phyloP scores from a whole-genome alignment of 495 filamentous ascomycete species.

The Annulohypoxylon nitens region DNA sequence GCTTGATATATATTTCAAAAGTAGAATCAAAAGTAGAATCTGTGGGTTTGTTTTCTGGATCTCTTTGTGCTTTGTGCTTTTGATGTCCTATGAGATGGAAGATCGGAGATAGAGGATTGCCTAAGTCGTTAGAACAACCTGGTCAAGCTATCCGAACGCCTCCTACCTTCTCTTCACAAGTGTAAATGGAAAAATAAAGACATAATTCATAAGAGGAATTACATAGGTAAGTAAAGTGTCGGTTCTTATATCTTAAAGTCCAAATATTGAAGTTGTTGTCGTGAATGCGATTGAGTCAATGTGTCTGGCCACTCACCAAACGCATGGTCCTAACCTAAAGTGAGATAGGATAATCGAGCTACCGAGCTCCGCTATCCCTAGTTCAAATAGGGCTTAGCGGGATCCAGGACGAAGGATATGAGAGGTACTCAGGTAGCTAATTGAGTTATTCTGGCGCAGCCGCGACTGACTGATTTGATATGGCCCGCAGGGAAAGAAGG shows the following conservation, averaged over 20 bases:
- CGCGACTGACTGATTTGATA: constrained; percentile 44
- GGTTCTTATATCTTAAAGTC: neutral
- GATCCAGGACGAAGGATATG: constrained; percentile 24
- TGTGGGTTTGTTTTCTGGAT: neutral
- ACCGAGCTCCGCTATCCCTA: constrained; percentile 23
- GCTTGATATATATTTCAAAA: neutral
- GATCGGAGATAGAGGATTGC: neutral
- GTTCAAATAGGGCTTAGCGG: constrained; percentile 29
- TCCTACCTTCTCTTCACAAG: neutral
- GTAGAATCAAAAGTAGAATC: no score
- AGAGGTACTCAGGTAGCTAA: constrained; percentile 2
- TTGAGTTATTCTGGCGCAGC: constrained; percentile 33
- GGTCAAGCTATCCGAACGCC: neutral
- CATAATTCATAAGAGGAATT: neutral
- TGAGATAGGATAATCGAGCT: constrained; percentile 37
- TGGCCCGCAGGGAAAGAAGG: constrained; percentile 39
- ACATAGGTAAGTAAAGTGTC: neutral
- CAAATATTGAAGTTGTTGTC: neutral
- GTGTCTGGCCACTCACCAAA: neutral
- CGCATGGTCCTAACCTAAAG: neutral
- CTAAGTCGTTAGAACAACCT: neutral
- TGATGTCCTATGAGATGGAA: neutral
- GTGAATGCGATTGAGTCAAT: no score
- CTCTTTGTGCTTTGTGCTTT: neutral
- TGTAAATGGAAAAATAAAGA: neutral